A percentile compares a stretch with the other conserved stretches of the same genome.
Evolutionary conservation across 169 alveolate genomes (phyloP).

Genomic region (Plasmodium gonderi): DNA sequence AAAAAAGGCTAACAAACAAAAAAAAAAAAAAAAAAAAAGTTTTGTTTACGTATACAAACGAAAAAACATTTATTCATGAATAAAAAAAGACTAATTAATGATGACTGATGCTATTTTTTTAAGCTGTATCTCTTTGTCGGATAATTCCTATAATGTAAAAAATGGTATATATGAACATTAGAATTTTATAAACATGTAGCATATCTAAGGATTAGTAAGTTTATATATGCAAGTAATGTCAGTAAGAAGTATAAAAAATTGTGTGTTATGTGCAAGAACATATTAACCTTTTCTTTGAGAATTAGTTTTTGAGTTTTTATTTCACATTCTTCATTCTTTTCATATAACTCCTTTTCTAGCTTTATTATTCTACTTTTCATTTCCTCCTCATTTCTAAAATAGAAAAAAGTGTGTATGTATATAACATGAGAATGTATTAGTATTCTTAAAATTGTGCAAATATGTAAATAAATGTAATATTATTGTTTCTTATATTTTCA

Average conservation of each 20-base stretch:
- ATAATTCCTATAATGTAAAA: constrained; percentile 51
- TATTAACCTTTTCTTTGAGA: constrained; percentile 73
- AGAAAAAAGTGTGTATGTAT: neutral
- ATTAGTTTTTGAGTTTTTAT: constrained; percentile 71
- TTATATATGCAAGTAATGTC: neutral
- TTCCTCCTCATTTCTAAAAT: constrained; percentile 73
- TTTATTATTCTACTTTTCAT: constrained; percentile 73
- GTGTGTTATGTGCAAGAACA: neutral
- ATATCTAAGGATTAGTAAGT: neutral
- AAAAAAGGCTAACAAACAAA: neutral
- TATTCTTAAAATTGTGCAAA: constrained; percentile 3
- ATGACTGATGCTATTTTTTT: constrained; percentile 75
- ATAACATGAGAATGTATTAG: neutral
- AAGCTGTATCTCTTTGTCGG: constrained; percentile 72
- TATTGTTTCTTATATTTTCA: neutral
- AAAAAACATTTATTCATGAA: neutral
- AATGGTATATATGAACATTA: neutral
- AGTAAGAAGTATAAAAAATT: neutral
- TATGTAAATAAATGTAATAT: neutral
- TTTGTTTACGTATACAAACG: constrained; percentile 3
- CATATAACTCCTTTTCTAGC: constrained; percentile 71
- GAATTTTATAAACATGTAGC: neutral
- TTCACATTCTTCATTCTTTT: constrained; percentile 74
- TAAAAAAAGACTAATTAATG: constrained; percentile 44
- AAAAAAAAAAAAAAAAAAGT: constrained; percentile 48